Conservation (phyloP, 805 yeast species). For the Monosporozyma aerobia region DNA sequence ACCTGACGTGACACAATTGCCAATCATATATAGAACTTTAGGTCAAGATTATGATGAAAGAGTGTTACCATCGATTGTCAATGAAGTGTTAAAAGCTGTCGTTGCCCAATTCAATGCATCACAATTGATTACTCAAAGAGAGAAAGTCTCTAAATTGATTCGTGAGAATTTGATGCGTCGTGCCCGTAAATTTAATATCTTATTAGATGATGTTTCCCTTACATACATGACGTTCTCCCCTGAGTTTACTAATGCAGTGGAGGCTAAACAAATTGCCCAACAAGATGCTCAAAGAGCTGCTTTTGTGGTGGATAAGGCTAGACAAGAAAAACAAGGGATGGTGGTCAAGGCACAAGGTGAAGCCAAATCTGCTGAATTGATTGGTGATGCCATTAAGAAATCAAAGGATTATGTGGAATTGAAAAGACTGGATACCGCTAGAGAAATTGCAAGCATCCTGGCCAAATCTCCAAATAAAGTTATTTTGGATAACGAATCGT, state of each 20-base stretch:
- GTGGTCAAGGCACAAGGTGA: constrained; percentile 98
- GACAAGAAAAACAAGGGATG: constrained; percentile 94
- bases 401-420: constrained; percentile 92
- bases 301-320: constrained; percentile 90
- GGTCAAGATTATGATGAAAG: constrained; percentile 95
- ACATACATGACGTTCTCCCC: constrained; percentile 97
- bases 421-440: constrained; percentile 93
- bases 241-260: constrained; percentile 95
- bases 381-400: constrained; percentile 98
- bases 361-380: constrained; percentile 93
- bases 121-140: constrained; percentile 98
- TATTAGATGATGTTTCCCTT: constrained; percentile 90
- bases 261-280: constrained; percentile 97
- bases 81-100: constrained; percentile 91
- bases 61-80: constrained; percentile 94
- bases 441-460: constrained; percentile 83
- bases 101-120: constrained; percentile 98
- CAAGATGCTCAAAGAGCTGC: constrained; percentile 99
- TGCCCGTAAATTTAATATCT: constrained; percentile 79
- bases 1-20: constrained; percentile 72
- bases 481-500: constrained; percentile 82
- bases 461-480: constrained; percentile 86
- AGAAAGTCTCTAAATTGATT: constrained; percentile 82
- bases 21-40: constrained; percentile 80
- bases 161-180: constrained; percentile 86